These are phyloP conservation scores for Boletus tomentosulus DNA, from an alignment of 768 basidiomycete genomes.

Conservation along the genomic window DNA sequence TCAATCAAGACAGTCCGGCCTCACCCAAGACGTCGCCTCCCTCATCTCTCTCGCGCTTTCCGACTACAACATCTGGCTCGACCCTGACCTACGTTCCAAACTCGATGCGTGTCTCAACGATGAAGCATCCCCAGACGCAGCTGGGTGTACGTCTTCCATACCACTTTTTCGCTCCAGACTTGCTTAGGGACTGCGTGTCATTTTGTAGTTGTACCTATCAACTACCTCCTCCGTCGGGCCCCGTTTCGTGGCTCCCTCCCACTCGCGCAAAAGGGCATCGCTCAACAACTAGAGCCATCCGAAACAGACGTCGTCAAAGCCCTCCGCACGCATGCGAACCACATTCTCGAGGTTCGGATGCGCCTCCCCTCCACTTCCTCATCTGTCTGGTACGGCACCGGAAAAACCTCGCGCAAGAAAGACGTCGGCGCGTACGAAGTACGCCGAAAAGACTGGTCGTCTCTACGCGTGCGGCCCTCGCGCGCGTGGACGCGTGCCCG, in stretches of 20 bases:
- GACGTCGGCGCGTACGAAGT: slow-evolving; percentile 61
- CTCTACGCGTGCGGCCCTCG: slow-evolving; percentile 15
- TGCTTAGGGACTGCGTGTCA: slow-evolving; percentile 1
- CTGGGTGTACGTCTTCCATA: slow-evolving; percentile 45
- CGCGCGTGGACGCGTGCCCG: slow-evolving; percentile 36
- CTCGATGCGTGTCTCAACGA: slow-evolving; percentile 35
- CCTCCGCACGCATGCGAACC: slow-evolving; percentile 45
- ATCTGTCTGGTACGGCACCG: slow-evolving; percentile 35
- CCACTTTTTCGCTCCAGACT: not conserved
- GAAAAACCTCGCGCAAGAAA: slow-evolving; percentile 26
- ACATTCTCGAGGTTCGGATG: slow-evolving; percentile 58
- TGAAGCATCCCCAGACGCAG: slow-evolving; percentile 15
- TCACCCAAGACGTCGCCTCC: slow-evolving; percentile 44
- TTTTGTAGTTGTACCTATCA: slow-evolving; percentile 54
- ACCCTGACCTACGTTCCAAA: slow-evolving; percentile 49
- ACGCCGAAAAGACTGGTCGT: slow-evolving; percentile 47
- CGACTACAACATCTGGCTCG: slow-evolving; percentile 63
- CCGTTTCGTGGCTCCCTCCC: slow-evolving; percentile 25
- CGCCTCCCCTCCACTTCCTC: slow-evolving; percentile 36
- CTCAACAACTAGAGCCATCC: slow-evolving; percentile 13
- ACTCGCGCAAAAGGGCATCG: not conserved
- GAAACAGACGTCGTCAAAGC: slow-evolving; percentile 56
- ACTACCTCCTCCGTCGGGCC: slow-evolving; percentile 43
- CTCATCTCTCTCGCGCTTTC: slow-evolving; percentile 63
- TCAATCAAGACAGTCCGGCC: slow-evolving; percentile 15